A percentile compares a stretch with the other conserved stretches of the same genome.
phyloP scores from a whole-genome alignment of 2,329 filamentous ascomycete species.

The Colletotrichum sp. region DNA sequence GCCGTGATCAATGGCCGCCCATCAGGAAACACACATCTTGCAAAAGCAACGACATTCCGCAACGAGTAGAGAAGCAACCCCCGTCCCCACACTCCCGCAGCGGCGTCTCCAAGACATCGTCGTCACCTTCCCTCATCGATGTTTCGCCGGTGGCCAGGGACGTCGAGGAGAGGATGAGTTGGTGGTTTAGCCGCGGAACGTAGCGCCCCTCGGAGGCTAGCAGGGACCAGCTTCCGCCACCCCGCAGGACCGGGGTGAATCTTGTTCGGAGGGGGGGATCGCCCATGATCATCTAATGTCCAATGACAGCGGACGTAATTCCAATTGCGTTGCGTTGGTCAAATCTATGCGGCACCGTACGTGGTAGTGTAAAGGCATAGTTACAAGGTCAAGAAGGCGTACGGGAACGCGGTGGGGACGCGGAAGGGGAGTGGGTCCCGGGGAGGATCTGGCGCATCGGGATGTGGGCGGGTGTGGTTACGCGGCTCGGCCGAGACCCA shows the following conservation, averaged over 20 bases:
- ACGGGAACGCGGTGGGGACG: background rate
- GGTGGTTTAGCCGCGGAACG: background rate
- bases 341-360: background rate
- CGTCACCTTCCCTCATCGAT: constrained; percentile 7
- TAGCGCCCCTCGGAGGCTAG: background rate
- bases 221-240: background rate
- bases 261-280: background rate
- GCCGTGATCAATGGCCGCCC: background rate
- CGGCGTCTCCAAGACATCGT: constrained; percentile 1
- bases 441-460: background rate
- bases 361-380: background rate
- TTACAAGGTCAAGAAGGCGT: background rate
- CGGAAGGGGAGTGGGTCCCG: background rate
- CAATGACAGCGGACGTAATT: constrained; percentile 3
- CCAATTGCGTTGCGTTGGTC: constrained; percentile 4
- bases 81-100: background rate
- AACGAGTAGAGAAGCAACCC: background rate
- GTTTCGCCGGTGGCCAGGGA: background rate
- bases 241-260: background rate
- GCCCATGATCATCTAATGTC: background rate
- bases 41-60: background rate
- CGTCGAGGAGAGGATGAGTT: background rate
- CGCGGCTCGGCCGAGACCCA: constrained; percentile 10
- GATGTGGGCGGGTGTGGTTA: constrained; percentile 15
- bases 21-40: background rate